Evolutionary conservation across 139 green algal species (phyloP), one percentile per base, ranked within the genome.

Genomic region (Chlamydomonas schloesseri): DNA sequence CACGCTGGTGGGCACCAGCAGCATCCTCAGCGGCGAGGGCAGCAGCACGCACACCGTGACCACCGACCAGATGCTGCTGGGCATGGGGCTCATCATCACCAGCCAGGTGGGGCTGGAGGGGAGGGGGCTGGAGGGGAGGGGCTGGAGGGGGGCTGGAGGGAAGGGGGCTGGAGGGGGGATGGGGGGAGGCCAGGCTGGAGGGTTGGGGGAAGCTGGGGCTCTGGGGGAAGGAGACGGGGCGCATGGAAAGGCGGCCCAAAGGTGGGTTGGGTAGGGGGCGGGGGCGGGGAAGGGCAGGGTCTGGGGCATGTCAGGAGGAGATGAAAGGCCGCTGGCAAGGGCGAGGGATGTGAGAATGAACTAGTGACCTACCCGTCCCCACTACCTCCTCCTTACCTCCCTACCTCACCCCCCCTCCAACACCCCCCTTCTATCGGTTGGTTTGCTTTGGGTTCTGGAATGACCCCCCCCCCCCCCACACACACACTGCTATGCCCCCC

Each of bases 21-120:
- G 84, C 71, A 74, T 95, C 50, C 33, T 96, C 77, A 87, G 82
- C 46, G 94, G 91, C 13, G 91, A 94, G 70, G 91, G 91, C 86
- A 91, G 82, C 87, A 76, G 82, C 46, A 93, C 90, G 2, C 87
- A 92, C 71, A 46, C 50, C 3, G 82, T 93, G 36, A 88, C 71
- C 0, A 85, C 89, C 21, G 73, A 91, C 83, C 73, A 95, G 81
- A 93, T 93, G 86, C 84, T 94, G 46, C 24, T 93, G 57, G 94
- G 94, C 64, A 97, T 97, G 90, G 90, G 71, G 10, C 90, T 97
- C 47, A 97, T 97, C 86, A 85, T 96, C 73, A 29, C 91, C 34
- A 94, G 88, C 23, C 93, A 96, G 92, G 91, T 93, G 75, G 42
- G 88, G 71, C 23, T 5, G 69, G 33, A 0, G 24, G 77, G 15